Evolutionary conservation across 495 filamentous ascomycete species (phyloP).

Genomic region (Daldinia concentrica): DNA sequence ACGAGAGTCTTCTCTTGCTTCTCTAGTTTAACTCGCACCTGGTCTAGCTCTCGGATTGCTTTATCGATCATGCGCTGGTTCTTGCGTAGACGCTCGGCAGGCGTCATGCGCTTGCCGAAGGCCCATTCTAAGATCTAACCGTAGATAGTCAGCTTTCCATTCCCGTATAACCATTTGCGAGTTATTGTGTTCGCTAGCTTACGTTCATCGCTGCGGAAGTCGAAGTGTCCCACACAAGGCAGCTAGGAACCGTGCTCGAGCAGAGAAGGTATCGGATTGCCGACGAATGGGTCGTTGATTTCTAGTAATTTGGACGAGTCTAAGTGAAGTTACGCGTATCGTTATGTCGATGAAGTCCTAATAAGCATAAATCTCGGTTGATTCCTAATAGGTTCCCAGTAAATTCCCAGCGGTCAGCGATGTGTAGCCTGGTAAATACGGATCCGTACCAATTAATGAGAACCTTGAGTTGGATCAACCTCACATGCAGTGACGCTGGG

Average conservation of each 20-base stretch:
- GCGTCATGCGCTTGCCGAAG: slow-evolving; percentile 98
- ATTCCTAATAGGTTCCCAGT: background rate
- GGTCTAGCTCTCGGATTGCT: slow-evolving; percentile 93
- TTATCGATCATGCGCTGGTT: slow-evolving; percentile 97
- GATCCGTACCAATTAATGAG: slow-evolving; percentile 21
- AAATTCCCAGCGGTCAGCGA: slow-evolving; percentile 8
- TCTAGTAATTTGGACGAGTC: background rate
- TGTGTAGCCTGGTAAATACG: slow-evolving; percentile 20
- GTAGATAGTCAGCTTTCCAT: slow-evolving; percentile 37
- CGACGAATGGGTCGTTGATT: background rate
- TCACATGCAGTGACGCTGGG: slow-evolving; percentile 14
- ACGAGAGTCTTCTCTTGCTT: slow-evolving; percentile 98
- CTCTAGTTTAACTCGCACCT: slow-evolving; percentile 92
- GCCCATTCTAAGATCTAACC: slow-evolving; percentile 94
- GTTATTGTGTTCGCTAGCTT: slow-evolving; percentile 17
- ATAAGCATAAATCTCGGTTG: background rate
- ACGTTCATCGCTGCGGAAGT: slow-evolving; percentile 49
- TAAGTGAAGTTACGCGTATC: background rate
- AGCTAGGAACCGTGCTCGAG: background rate
- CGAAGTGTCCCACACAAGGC: background rate
- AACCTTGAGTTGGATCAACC: slow-evolving; percentile 6
- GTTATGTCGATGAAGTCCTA: slow-evolving; percentile 2
- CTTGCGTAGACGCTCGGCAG: slow-evolving; percentile 93
- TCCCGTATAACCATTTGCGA: background rate
- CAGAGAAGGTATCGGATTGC: slow-evolving; percentile 2